Percentiles rank a stretch among this genome's conserved stretches.
Conservation (phyloP, 257 asterid genomes). For the Cynanchum wilfordii region DNA sequence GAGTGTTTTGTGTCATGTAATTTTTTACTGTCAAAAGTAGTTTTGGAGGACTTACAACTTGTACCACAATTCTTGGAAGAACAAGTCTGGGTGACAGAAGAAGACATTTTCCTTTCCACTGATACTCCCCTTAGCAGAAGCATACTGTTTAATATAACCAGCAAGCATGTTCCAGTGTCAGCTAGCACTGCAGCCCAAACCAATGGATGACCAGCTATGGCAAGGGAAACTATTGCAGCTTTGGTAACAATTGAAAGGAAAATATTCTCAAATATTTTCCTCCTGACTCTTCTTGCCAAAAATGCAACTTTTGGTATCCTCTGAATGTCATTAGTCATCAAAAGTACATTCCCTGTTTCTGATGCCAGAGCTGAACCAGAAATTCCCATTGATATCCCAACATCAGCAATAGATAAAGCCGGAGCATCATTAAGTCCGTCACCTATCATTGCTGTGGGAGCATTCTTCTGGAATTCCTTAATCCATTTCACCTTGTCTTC, state of each 20-base stretch:
- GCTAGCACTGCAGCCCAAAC: constrained; percentile 89
- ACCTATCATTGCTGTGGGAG: constrained; percentile 75
- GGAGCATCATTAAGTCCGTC: constrained; percentile 90
- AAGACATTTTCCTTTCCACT: constrained; percentile 12
- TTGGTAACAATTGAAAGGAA: constrained; percentile 45
- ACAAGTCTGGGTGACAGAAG: constrained; percentile 14
- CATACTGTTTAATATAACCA: constrained; percentile 87
- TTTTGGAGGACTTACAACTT: constrained; percentile 3
- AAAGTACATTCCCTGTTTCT: constrained; percentile 64
- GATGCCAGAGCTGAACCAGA: constrained; percentile 82
- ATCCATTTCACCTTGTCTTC: constrained; percentile 57
- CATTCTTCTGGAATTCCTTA: constrained; percentile 52
- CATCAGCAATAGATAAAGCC: constrained; percentile 71
- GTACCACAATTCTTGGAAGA: constrained; percentile 19
- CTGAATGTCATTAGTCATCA: constrained; percentile 76
- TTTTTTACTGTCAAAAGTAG: constrained; percentile 11
- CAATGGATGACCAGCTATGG: constrained; percentile 76
- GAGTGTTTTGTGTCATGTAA: constrained; percentile 10
- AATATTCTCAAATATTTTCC: constrained; percentile 65
- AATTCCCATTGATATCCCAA: constrained; percentile 90
- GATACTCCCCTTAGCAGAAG: constrained; percentile 36
- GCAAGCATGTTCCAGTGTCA: constrained; percentile 74
- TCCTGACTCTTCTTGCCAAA: constrained; percentile 44
- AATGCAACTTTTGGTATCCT: constrained; percentile 49
- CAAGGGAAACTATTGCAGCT: constrained; percentile 56